Percentiles rank a stretch among this genome's conserved stretches.
Conservation (phyloP, 2,329 filamentous ascomycete species). For the Talaromyces sp. region DNA sequence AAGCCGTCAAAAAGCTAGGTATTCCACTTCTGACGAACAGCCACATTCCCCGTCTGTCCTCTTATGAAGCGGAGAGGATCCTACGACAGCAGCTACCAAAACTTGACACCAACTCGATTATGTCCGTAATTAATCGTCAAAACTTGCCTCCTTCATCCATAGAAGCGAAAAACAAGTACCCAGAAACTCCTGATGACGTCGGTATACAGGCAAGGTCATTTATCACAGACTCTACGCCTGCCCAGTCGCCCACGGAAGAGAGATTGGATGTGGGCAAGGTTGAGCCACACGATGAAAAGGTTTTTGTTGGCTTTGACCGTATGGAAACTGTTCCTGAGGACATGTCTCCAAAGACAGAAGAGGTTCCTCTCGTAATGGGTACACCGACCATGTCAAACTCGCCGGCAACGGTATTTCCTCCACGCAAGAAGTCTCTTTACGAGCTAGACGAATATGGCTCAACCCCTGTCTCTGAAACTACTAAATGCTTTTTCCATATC, state of each 20-base stretch:
- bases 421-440: constrained; percentile 24
- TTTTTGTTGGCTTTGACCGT: constrained; percentile 8
- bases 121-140: background rate
- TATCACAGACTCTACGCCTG: constrained; percentile 6
- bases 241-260: constrained; percentile 10
- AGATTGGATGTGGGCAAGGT: background rate
- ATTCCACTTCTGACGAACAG: constrained; percentile 18
- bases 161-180: constrained; percentile 9
- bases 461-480: constrained; percentile 19
- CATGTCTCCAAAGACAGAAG: background rate
- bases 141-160: background rate
- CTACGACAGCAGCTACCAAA: constrained; percentile 26
- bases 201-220: constrained; percentile 10
- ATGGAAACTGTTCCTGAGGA: constrained; percentile 8
- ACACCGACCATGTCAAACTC: background rate
- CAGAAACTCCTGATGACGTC: constrained; percentile 17
- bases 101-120: constrained; percentile 22
- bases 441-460: constrained; percentile 33
- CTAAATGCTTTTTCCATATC: constrained; percentile 16
- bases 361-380: constrained; percentile 15
- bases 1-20: constrained; percentile 18
- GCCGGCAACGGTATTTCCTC: background rate
- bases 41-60: constrained; percentile 22
- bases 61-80: constrained; percentile 24
- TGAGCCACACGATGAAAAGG: constrained; percentile 8